Evolutionary conservation across 768 basidiomycete genomes (phyloP), one percentile per base, ranked within the genome.

Genomic region (Trametes gibbosa): DNA sequence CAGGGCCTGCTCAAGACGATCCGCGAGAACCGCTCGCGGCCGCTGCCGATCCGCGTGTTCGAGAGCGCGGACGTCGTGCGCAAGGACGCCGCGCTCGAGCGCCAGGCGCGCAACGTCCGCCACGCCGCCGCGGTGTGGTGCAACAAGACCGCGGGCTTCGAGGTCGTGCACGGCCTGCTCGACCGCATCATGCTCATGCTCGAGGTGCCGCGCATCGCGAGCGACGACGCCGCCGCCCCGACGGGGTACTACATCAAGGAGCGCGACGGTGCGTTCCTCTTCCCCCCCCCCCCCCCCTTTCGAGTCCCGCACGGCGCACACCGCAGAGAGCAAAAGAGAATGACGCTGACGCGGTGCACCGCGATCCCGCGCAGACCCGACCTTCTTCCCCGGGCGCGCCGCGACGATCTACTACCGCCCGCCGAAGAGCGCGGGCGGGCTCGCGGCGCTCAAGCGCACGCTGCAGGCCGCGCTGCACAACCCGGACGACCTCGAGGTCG

Each of bases 131-230:
- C 90, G 0, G 83, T 98, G 40, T 98, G 92, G 89, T 96, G 95
- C 74, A 96, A 96, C 74, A 92, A 92, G 76, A 92, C 89, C 14
- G 97, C 95, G 37, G 95, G 95, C 4, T 99, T 99, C 70, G 95
- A 99, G 77, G 83, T 96, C 61, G 87, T 95, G 12, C 97, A 98
- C 72, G 97, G 97, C 34, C 77, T 98, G 74, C 75, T 99, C 64
- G 95, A 98, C 74, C 81, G 95, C 50, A 83, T 92, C 37, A 98
- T 99, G 97, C 90, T 87, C 72, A 95, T 97, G 83, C 77, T 99
- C 21, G 96, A 97, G 63, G 82, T 99, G 35, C 90, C 93, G 39
- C 82, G 86, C 64, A 89, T 98, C 55, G 73, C 77, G 21, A 82
- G 77, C 58, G 73, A 68, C 32, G 82, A 89, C 66, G 74, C 68